Base-by-base conservation (phyloP, 441 rosid genomes). In the Erysimum cheiri region DNA sequence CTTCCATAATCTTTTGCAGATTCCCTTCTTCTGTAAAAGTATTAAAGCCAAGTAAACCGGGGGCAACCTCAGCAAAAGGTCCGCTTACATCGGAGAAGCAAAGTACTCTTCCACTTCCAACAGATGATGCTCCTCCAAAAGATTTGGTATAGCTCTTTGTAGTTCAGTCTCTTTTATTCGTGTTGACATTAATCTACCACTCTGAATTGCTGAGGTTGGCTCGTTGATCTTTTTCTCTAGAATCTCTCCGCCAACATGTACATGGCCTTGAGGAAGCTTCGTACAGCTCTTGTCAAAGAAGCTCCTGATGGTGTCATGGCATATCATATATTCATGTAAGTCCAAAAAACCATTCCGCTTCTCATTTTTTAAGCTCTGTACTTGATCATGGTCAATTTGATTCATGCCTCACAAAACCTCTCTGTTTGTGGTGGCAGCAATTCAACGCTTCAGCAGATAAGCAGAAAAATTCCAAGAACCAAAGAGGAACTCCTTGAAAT, bases 241-340 rank as follows among this genome's bases (percentile, higher is more conserved):
- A 76, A 81, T 64, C 88, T 95, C 59, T 81, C 95, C 2, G 99
- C 93, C 67, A 88, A 79, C 74, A 53, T 95, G 66, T 89, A 79
- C 76, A 71, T 83, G 61, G 85, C 97, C 63, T 61, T 95, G 83
- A 81, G 96, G 67, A 64, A 82, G 79, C 96, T 95, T 49, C 96
- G 99, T 67, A 84, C 90, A 55, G 58, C 44, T 76, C 90, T 95
- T 69, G 83, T 88, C 47, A 92, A 85, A 81, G 99, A 95, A 85
- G 87, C 87, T 70, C 89, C 88, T 58, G 96, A 88, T 2, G 86
- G 87, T 15, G 89, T 90, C 69, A 84, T 81, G 88, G 96, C 96
- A 39, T 92, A 95, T 81, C 99, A 95, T 78, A 92, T 95, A 84
- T 95, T 95, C 69, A 84, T 80, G 99, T 90, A 68, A 85, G 87